Evolutionary conservation across 805 yeast species (phyloP).

Genomic region (Torulaspora quercuum): DNA sequence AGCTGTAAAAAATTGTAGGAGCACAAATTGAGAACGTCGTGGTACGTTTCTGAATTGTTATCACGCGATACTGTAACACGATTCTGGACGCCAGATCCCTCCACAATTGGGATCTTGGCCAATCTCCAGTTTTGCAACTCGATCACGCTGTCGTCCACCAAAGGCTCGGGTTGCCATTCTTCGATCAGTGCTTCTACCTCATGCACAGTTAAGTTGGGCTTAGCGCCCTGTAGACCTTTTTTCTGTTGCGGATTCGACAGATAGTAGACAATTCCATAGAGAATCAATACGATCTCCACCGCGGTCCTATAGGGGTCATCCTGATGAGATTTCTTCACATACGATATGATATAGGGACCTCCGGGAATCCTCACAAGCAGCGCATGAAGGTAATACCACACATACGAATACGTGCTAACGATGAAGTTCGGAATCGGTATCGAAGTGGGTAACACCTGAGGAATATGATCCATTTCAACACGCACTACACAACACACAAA

Average conservation of each 20-base stretch:
- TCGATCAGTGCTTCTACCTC: conserved; percentile 81
- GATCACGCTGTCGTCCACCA: conserved; percentile 52
- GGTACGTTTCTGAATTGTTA: conserved; percentile 30
- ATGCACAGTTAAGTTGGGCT: conserved; percentile 52
- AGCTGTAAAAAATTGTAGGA: conserved; percentile 69
- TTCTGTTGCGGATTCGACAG: conserved; percentile 63
- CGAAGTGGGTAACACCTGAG: conserved; percentile 29
- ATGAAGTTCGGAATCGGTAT: conserved; percentile 33
- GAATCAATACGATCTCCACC: conserved; percentile 68
- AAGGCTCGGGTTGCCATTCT: conserved; percentile 91
- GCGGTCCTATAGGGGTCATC: conserved; percentile 90
- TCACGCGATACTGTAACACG: conserved; percentile 29
- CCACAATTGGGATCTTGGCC: conserved; percentile 57
- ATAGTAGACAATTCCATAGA: conserved; percentile 83
- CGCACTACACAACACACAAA: conserved; percentile 1
- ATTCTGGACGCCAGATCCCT: conserved; percentile 48
- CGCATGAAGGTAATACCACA: conserved; percentile 25
- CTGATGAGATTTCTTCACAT: conserved; percentile 81
- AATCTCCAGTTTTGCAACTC: conserved; percentile 50
- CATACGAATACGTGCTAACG: conserved; percentile 23
- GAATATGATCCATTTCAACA: conserved; percentile 21
- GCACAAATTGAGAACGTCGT: conserved; percentile 59
- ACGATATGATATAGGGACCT: conserved; percentile 48
- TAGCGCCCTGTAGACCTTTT: conserved; percentile 70
- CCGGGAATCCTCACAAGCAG: conserved; percentile 27